Conservation (phyloP, 1,284 basidiomycete genomes). For the Tylopilus orsonianus region DNA sequence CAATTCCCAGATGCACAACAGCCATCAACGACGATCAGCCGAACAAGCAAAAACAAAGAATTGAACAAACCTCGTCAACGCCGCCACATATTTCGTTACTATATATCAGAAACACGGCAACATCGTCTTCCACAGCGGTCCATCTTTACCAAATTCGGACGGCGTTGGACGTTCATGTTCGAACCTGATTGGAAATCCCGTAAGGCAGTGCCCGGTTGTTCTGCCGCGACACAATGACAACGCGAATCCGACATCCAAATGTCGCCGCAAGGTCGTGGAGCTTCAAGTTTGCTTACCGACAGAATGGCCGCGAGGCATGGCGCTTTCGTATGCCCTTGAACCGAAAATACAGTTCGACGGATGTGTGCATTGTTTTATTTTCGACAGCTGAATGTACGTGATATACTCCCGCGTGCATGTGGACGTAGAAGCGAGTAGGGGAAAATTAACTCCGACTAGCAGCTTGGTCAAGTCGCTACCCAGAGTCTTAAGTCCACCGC, state of each 20-base stretch:
- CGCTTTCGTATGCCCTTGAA: too few relatives aligned
- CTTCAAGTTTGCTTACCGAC: conserved; percentile 50
- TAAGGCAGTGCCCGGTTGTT: conserved; percentile 62
- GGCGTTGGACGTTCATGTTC: conserved; percentile 92
- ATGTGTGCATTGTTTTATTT: too few relatives aligned
- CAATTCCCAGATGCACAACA: not conserved
- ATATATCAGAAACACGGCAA: conserved; percentile 68
- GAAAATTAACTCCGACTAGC: too few relatives aligned
- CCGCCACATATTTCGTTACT: conserved; percentile 59
- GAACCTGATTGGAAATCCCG: conserved; percentile 83
- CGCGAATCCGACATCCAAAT: not conserved
- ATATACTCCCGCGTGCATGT: too few relatives aligned
- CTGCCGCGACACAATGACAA: not conserved
- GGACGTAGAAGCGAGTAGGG: too few relatives aligned
- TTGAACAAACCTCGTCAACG: conserved; percentile 45
- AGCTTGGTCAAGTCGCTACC: too few relatives aligned
- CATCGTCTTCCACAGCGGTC: conserved; percentile 89
- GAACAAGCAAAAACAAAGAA: not conserved
- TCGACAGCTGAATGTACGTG: too few relatives aligned
- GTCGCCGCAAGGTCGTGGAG: not conserved
- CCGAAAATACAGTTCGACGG: too few relatives aligned
- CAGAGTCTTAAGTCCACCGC: too few relatives aligned
- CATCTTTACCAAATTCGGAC: conserved; percentile 81
- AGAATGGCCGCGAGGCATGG: conserved; percentile 82
- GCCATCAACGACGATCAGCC: not conserved